Conservation (phyloP, 192 early-diverging fungal genomes). For the Coemansia sp. region DNA sequence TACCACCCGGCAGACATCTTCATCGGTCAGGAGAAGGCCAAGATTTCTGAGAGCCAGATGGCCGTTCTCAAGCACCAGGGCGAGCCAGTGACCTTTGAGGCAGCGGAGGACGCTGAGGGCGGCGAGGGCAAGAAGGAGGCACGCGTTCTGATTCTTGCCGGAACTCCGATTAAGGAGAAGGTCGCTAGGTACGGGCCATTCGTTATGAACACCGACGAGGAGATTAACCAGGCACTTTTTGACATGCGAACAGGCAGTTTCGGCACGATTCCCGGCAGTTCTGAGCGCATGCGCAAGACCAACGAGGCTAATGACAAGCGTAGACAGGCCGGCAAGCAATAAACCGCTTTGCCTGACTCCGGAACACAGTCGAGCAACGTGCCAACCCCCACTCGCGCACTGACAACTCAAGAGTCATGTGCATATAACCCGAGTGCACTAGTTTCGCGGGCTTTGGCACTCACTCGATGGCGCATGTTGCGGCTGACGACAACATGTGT, state of each 20-base stretch:
- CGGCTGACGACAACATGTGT: not conserved
- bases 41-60: constrained; percentile 40
- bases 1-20: constrained; percentile 38
- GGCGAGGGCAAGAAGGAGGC: constrained; percentile 48
- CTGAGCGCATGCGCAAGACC: constrained; percentile 53
- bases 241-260: constrained; percentile 46
- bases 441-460: not conserved
- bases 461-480: not conserved
- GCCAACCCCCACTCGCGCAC: not conserved
- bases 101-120: constrained; percentile 20
- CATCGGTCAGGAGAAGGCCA: constrained; percentile 49
- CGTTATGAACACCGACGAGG: constrained; percentile 61
- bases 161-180: constrained; percentile 60
- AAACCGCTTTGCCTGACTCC: not conserved
- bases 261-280: constrained; percentile 51
- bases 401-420: not conserved
- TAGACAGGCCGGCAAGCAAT: constrained; percentile 36
- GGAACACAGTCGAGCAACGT: not conserved
- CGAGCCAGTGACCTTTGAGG: constrained; percentile 41
- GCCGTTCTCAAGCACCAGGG: constrained; percentile 45
- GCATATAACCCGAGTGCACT: not conserved
- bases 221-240: constrained; percentile 43
- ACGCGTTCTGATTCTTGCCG: constrained; percentile 66
- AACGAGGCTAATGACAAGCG: constrained; percentile 47
- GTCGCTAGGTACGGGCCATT: constrained; percentile 68